Base-by-base conservation (phyloP, 2,329 filamentous ascomycete genomes). In the Colletotrichum sansevieriae region DNA sequence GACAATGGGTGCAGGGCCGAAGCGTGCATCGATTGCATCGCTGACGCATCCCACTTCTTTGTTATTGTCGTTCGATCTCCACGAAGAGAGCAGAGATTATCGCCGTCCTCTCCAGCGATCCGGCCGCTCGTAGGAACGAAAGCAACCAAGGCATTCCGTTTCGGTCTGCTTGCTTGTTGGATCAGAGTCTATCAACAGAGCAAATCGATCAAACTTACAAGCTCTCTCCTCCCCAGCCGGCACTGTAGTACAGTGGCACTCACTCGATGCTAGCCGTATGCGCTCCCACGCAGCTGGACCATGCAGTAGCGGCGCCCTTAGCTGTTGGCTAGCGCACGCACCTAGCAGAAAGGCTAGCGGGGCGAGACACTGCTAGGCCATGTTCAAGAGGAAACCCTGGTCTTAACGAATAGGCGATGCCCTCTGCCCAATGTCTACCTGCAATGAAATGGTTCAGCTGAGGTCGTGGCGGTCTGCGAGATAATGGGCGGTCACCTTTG, bases 271-370 rank as follows among this genome's bases (percentile, higher is more conserved):
- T 68, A 68, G 65, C 65, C 52, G 65, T 61, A 70, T 62, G 63
- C 64, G 58, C 39, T 68, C 57, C 58, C 58, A 54, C 58, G 57
- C 63, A 70, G 57, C 57, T 57, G 57, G 51, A 68, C 63, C 67
- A 70, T 54, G 67, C 67, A 70, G 57, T 29, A 58, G 67, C 47
- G 67, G 67, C 63, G 51, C 37, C 18, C 58, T 63, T 68, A 58
- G 63, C 51, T 46, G 56, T 20, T 57, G 51, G 37, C 67, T 70
- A 70, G 63, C 47, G 67, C 49, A 58, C 63, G 63, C 52, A 47
- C 55, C 65, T 65, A 46, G 52, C 35, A 58, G 57, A 57, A 25
- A 41, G 44, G 49, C 25, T 51, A 67, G 61, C 29, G 33, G 49
- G 52, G 63, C 35, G 63, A 70, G 67, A 70, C 67, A 68, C 58